phyloP scores from a whole-genome alignment of 1,284 basidiomycete species.

The Rhodotorula mucilaginosa region DNA sequence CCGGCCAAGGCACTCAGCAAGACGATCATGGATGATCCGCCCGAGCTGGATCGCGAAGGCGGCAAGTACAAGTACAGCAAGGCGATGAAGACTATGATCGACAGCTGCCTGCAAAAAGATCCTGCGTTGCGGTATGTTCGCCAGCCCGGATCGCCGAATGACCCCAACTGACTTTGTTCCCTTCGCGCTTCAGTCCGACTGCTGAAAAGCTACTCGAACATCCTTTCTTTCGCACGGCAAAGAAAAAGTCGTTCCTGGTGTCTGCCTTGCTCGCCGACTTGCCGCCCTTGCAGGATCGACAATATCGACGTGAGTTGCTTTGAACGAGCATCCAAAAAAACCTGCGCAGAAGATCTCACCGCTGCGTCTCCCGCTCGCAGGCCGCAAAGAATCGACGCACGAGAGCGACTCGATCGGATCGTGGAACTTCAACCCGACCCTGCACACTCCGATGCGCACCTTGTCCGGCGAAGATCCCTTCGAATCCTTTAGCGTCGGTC shows the following conservation, averaged over 20 bases:
- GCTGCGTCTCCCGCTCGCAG: neutral
- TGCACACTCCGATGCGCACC: slow-evolving; percentile 8
- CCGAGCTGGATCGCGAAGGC: slow-evolving; percentile 67
- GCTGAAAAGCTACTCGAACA: slow-evolving; percentile 72
- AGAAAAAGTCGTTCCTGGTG: slow-evolving; percentile 71
- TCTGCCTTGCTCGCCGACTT: slow-evolving; percentile 60
- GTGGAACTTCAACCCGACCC: slow-evolving; percentile 36
- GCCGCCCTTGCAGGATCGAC: slow-evolving; percentile 43
- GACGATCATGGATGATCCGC: slow-evolving; percentile 54
- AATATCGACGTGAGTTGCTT: slow-evolving; percentile 32
- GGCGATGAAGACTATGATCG: slow-evolving; percentile 74
- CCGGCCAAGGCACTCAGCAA: slow-evolving; percentile 71
- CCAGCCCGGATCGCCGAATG: neutral
- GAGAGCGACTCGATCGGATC: slow-evolving; percentile 19
- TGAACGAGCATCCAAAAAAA: too few species aligned
- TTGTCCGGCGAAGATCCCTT: slow-evolving; percentile 22
- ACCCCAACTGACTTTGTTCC: slow-evolving; percentile 4
- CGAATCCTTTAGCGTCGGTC: slow-evolving; percentile 19
- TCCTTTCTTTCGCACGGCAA: slow-evolving; percentile 71
- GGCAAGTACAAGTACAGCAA: slow-evolving; percentile 75
- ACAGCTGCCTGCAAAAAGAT: slow-evolving; percentile 77
- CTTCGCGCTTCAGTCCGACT: slow-evolving; percentile 58
- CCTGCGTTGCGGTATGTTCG: slow-evolving; percentile 62
- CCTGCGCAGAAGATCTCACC: neutral
- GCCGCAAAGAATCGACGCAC: slow-evolving; percentile 13